Evolutionary conservation across 352 stramenopile species (phyloP).

Genomic region (Phytophthora fragariae): DNA sequence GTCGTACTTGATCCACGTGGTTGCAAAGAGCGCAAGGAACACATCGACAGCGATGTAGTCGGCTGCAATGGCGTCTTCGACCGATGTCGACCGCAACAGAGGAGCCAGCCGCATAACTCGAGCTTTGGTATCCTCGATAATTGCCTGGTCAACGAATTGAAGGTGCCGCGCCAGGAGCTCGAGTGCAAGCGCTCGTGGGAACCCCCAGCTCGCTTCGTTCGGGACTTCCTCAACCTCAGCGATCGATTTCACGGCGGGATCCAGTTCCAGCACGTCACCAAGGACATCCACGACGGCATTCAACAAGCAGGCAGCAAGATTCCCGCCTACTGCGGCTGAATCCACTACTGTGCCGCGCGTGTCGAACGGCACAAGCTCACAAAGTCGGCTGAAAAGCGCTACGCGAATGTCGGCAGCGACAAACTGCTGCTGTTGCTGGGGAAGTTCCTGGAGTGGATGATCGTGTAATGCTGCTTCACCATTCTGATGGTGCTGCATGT

Average conservation of each 20-base stretch:
- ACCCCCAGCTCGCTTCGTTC: constrained; percentile 41
- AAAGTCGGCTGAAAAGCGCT: constrained; percentile 62
- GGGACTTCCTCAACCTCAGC: constrained; percentile 42
- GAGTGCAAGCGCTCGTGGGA: constrained; percentile 39
- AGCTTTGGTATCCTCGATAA: constrained; percentile 18
- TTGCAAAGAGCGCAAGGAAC: constrained; percentile 57
- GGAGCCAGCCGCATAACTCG: constrained; percentile 16
- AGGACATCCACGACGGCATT: constrained; percentile 66
- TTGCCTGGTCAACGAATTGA: constrained; percentile 33
- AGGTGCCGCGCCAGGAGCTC: constrained; percentile 56
- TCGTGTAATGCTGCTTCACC: constrained; percentile 1
- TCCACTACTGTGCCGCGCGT: not conserved
- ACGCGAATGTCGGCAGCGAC: constrained; percentile 52
- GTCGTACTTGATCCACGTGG: constrained; percentile 58
- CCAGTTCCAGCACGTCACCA: constrained; percentile 71
- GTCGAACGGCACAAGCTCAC: constrained; percentile 64
- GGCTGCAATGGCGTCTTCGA: constrained; percentile 13
- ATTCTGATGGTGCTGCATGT: constrained; percentile 20
- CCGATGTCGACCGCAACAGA: constrained; percentile 10
- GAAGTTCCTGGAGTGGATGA: constrained; percentile 16
- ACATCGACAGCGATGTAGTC: constrained; percentile 51
- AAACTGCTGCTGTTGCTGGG: constrained; percentile 29
- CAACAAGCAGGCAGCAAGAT: constrained; percentile 51
- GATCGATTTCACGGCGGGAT: constrained; percentile 41
- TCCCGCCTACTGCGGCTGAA: constrained; percentile 29